Evolutionary conservation across 2,329 filamentous ascomycete genomes (phyloP).

Genomic region (Lecanosticta acicola): DNA sequence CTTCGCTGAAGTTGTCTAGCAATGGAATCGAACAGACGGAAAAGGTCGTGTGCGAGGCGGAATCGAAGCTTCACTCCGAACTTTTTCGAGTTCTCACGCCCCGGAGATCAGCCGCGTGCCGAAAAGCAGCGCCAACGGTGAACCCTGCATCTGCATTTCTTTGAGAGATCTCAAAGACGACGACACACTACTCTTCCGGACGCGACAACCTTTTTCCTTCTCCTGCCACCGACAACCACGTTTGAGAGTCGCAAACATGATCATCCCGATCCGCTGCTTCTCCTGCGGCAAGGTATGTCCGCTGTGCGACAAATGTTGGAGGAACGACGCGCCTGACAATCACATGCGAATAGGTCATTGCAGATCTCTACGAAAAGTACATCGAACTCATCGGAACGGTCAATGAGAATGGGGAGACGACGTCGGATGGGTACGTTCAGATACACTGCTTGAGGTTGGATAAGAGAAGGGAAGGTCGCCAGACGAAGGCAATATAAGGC

Average conservation of each 20-base stretch:
- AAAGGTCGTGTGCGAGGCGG: conserved; percentile 1
- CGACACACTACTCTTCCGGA: no score
- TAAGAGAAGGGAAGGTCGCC: background rate
- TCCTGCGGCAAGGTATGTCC: conserved; percentile 88
- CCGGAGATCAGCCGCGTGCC: background rate
- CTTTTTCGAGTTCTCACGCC: background rate
- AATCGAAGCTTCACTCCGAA: background rate
- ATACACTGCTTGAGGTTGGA: background rate
- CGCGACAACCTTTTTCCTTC: conserved; percentile 1
- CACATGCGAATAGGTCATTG: conserved; percentile 64
- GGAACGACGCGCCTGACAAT: conserved; percentile 3
- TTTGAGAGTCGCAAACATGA: conserved; percentile 61
- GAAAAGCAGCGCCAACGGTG: no score
- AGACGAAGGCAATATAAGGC: no score
- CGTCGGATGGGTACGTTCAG: conserved; percentile 31
- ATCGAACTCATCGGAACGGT: conserved; percentile 78
- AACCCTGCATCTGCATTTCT: conserved; percentile 2
- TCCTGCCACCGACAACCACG: background rate
- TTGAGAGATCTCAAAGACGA: no score
- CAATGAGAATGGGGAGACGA: conserved; percentile 64
- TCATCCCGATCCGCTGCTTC: conserved; percentile 97
- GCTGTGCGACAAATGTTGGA: conserved; percentile 1
- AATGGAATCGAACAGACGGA: no score
- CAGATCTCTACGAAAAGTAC: conserved; percentile 96
- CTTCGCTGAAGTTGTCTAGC: no score